Evolutionary conservation across 805 yeast species (phyloP).

Genomic region (Kregervanrija delftensis): DNA sequence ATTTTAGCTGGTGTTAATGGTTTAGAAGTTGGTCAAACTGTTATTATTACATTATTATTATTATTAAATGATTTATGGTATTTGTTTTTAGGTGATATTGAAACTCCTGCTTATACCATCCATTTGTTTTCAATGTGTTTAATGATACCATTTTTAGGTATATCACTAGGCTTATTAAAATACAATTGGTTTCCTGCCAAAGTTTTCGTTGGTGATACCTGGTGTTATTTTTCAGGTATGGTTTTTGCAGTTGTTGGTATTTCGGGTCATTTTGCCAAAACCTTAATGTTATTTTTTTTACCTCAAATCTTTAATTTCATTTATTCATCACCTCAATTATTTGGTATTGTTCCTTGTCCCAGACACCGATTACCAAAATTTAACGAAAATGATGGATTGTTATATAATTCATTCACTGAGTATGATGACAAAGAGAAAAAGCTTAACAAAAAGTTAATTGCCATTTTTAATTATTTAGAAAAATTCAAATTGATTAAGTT

Average conservation of each 20-base stretch:
- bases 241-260: slow-evolving; percentile 96
- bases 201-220: slow-evolving; percentile 97
- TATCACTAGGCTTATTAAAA: slow-evolving; percentile 64
- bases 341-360: slow-evolving; percentile 86
- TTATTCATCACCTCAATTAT: slow-evolving; percentile 88
- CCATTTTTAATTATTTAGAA: slow-evolving; percentile 40
- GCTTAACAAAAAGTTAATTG: slow-evolving; percentile 19
- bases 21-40: slow-evolving; percentile 90
- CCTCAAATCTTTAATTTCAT: slow-evolving; percentile 90
- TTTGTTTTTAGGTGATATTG: slow-evolving; percentile 25
- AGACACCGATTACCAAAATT: slow-evolving; percentile 87
- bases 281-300: slow-evolving; percentile 73
- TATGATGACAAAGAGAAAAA: slow-evolving; percentile 30
- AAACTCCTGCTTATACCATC: slow-evolving; percentile 63
- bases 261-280: slow-evolving; percentile 92
- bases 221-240: slow-evolving; percentile 98
- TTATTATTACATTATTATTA: slow-evolving; percentile 66
- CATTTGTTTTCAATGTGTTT: slow-evolving; percentile 78
- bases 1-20: slow-evolving; percentile 97
- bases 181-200: slow-evolving; percentile 87
- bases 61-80: slow-evolving; percentile 74
- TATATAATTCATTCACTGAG: slow-evolving; percentile 64
- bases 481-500: slow-evolving; percentile 41
- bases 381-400: slow-evolving; percentile 56
- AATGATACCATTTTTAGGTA: slow-evolving; percentile 82